phyloP scores from a whole-genome alignment of 352 stramenopile species.

The Blastocystis sp. region DNA sequence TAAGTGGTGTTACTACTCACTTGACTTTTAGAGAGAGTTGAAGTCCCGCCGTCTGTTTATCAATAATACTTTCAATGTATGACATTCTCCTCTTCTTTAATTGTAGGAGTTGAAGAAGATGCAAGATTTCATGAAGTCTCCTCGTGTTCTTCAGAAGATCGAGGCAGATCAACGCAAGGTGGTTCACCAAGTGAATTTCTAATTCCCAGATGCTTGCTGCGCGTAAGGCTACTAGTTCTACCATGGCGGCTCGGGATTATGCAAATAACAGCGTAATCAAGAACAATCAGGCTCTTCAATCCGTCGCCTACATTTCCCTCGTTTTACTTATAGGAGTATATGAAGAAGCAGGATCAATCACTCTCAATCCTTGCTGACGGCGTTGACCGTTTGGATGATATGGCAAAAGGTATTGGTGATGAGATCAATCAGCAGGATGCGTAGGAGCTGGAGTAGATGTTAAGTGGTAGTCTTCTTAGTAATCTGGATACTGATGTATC shows the following conservation, averaged over 20 bases:
- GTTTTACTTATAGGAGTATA: slow-evolving; percentile 44
- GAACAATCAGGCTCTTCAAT: slow-evolving; percentile 41
- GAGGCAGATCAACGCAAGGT: slow-evolving; percentile 49
- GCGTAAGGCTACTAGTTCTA: slow-evolving; percentile 14
- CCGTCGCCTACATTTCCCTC: neutral
- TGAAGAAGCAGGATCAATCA: slow-evolving; percentile 65
- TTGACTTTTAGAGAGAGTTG: slow-evolving; percentile 5
- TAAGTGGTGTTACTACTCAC: neutral
- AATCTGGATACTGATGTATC: slow-evolving; percentile 59
- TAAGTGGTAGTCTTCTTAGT: slow-evolving; percentile 45
- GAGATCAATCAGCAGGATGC: slow-evolving; percentile 61
- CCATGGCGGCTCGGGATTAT: slow-evolving; percentile 53
- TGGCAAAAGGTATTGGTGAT: slow-evolving; percentile 56
- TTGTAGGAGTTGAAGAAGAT: slow-evolving; percentile 55
- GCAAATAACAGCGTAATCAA: slow-evolving; percentile 58
- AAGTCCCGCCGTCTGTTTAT: slow-evolving; percentile 41
- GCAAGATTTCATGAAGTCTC: slow-evolving; percentile 38
- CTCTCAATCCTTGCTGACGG: slow-evolving; percentile 53
- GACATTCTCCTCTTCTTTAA: neutral
- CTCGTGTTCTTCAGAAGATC: slow-evolving; percentile 48
- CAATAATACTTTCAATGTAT: slow-evolving; percentile 31
- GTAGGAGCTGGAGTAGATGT: no score
- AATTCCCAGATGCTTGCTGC: neutral
- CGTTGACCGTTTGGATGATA: slow-evolving; percentile 59
- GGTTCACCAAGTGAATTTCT: neutral